A percentile compares a stretch with the other conserved stretches of the same genome.
These are phyloP conservation scores for Cenchrus americanus DNA, from an alignment of 176 grass and related monocot species.

Conservation along the genomic window DNA sequence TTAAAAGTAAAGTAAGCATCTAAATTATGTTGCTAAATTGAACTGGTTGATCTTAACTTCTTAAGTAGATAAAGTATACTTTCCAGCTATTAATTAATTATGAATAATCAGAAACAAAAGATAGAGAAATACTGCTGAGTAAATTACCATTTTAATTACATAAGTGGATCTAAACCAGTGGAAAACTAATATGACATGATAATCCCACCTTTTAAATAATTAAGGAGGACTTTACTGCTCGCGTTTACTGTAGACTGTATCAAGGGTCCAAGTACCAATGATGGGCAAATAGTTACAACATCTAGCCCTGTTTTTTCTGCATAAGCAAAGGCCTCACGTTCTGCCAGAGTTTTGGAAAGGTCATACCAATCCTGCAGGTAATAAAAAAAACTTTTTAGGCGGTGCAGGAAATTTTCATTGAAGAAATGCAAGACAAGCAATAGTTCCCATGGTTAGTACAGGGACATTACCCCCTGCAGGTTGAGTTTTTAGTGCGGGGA, in stretches of 20 bases:
- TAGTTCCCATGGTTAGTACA: background rate
- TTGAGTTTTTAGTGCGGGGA: background rate
- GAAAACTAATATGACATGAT: slow-evolving; percentile 19
- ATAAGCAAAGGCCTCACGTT: slow-evolving; percentile 56
- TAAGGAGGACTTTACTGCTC: slow-evolving; percentile 47
- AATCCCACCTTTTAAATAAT: slow-evolving; percentile 50
- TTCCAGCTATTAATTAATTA: background rate
- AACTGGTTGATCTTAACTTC: background rate
- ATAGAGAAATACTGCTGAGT: background rate
- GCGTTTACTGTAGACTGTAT: slow-evolving; percentile 48
- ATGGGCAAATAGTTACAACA: slow-evolving; percentile 49
- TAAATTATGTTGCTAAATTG: background rate
- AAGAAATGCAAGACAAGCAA: background rate
- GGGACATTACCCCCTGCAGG: background rate
- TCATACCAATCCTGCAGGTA: slow-evolving; percentile 60
- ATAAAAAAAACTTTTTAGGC: background rate
- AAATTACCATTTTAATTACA: background rate
- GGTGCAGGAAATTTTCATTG: background rate
- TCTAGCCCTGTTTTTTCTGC: slow-evolving; percentile 49
- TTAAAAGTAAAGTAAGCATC: background rate
- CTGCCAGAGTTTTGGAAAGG: slow-evolving; percentile 60
- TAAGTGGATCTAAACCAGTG: background rate
- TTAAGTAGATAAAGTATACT: background rate
- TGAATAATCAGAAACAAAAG: slow-evolving; percentile 1
- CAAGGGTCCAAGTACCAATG: slow-evolving; percentile 45